Conservation (phyloP, 768 basidiomycete genomes). For the Mycena floridula region DNA sequence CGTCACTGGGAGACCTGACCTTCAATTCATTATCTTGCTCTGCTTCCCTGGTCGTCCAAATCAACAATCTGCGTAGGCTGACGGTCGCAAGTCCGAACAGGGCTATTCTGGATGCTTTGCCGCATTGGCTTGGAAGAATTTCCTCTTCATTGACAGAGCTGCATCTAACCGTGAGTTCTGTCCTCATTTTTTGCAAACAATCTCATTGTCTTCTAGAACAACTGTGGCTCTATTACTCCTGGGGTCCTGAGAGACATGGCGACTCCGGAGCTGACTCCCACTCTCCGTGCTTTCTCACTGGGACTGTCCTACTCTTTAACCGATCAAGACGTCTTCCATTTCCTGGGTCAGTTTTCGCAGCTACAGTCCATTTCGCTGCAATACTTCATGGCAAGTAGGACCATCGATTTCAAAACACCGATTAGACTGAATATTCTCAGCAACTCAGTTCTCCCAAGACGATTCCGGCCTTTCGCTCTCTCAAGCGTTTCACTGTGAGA, state of each 20-base stretch:
- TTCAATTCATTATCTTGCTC: conserved; percentile 5
- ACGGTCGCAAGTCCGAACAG: conserved; percentile 3
- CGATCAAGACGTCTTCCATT: conserved; percentile 44
- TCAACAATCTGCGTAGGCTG: conserved; percentile 4
- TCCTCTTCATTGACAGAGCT: conserved; percentile 27
- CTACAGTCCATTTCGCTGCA: conserved; percentile 35
- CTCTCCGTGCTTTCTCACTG: conserved; percentile 33
- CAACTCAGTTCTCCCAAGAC: conserved; percentile 34
- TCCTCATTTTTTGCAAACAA: neutral
- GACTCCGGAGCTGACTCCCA: conserved; percentile 27
- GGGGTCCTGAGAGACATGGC: conserved; percentile 42
- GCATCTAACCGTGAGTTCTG: conserved; percentile 34
- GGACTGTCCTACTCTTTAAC: conserved; percentile 57
- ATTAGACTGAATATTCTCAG: conserved; percentile 14
- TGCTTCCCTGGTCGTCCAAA: neutral
- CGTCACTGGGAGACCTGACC: neutral
- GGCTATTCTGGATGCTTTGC: conserved; percentile 6
- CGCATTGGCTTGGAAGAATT: conserved; percentile 33
- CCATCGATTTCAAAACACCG: neutral
- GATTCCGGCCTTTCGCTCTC: conserved; percentile 13
- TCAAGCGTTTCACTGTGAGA: conserved; percentile 26
- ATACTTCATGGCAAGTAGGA: conserved; percentile 46
- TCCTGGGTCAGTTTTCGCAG: conserved; percentile 32
- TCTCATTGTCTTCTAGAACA: conserved; percentile 27
- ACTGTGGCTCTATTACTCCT: conserved; percentile 61